These are phyloP conservation scores for Betula pendula DNA, from an alignment of 306 rosid genomes.

Conservation along the genomic window DNA sequence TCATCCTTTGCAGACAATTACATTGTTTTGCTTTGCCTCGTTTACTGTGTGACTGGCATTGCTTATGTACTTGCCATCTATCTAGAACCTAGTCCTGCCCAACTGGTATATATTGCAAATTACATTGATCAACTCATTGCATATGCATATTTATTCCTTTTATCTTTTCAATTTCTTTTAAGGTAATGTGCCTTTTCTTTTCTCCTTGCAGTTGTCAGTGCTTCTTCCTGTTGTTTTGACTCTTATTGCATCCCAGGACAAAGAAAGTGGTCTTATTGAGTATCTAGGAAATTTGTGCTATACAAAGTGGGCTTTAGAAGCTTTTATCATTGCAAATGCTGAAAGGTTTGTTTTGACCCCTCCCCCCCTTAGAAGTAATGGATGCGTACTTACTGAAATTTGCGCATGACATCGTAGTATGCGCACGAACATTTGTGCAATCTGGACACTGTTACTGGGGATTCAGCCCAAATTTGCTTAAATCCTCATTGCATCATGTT, in stretches of 20 bases:
- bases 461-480: conserved; percentile 2
- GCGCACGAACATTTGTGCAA: not conserved
- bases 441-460: not conserved
- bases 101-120: conserved; percentile 62
- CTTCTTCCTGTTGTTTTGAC: conserved; percentile 93
- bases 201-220: conserved; percentile 81
- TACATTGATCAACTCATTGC: not conserved
- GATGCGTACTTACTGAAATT: not conserved
- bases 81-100: conserved; percentile 92
- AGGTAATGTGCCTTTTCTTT: conserved; percentile 27
- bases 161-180: conserved; percentile 23
- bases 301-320: conserved; percentile 95
- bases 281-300: conserved; percentile 66
- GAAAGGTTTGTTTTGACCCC: conserved; percentile 54
- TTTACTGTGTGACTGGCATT: conserved; percentile 93
- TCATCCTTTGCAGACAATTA: conserved; percentile 80
- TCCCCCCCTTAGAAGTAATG: not conserved
- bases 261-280: conserved; percentile 50
- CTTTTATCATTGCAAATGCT: conserved; percentile 79
- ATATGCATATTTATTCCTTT: not conserved
- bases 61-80: conserved; percentile 78
- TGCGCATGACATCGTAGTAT: too few relatives aligned
- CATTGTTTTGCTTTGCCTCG: conserved; percentile 72
- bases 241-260: conserved; percentile 69
- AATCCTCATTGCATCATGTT: conserved; percentile 7